Evolutionary conservation across 202 grass and related monocot species (phyloP).

Genomic region (Tripidium arundinaceum): DNA sequence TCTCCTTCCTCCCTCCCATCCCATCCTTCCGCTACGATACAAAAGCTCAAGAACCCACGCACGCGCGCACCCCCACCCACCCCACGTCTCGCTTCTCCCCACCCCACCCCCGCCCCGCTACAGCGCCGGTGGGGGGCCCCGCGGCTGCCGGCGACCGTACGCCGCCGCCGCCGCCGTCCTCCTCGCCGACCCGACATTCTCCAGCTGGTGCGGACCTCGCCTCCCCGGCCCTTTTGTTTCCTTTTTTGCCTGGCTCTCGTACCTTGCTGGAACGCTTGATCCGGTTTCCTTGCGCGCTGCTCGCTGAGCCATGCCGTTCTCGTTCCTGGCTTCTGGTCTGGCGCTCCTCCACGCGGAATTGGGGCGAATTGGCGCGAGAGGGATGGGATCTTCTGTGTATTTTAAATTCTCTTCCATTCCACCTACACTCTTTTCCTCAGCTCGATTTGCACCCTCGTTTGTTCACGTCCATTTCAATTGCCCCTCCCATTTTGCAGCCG

Average conservation of each 20-base stretch:
- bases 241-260: background rate
- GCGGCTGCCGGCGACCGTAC: constrained; percentile 19
- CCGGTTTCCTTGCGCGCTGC: too few relatives aligned
- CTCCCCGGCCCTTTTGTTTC: too few relatives aligned
- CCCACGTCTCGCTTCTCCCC: constrained; percentile 32
- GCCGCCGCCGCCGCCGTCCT: background rate
- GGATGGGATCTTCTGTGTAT: constrained; percentile 22
- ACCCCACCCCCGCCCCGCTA: background rate
- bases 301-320: background rate
- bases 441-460: background rate
- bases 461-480: background rate
- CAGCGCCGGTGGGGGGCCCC: constrained; percentile 37
- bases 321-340: background rate
- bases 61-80: constrained; percentile 39
- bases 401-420: background rate
- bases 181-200: constrained; percentile 14
- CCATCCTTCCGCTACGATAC: constrained; percentile 38
- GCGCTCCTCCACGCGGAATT: constrained; percentile 18
- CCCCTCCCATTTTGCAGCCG: background rate
- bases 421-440: background rate
- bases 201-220: background rate
- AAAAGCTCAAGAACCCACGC: constrained; percentile 56
- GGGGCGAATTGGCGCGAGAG: constrained; percentile 13
- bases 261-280: too few relatives aligned
- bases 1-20: background rate